phyloP scores from a whole-genome alignment of 179 eudicot genomes.

The Patellifolia procumbens region DNA sequence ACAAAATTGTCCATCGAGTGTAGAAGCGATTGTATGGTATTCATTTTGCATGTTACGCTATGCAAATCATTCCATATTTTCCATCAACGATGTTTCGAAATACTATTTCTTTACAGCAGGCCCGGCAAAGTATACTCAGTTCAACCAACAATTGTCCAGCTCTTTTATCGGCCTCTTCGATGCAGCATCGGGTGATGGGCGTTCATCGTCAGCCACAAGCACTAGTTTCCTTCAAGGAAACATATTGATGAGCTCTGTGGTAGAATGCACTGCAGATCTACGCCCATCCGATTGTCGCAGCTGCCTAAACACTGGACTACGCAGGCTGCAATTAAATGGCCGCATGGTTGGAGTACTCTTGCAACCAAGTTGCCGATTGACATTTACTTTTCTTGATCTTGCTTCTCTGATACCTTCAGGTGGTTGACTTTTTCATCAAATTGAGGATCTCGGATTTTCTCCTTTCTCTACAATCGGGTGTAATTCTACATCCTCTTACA shows the following conservation, averaged over 20 bases:
- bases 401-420: not conserved
- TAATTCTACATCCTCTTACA: not conserved
- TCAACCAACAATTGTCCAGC: not conserved
- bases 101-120: not conserved
- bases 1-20: too few relatives aligned
- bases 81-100: constrained; percentile 1
- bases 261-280: constrained; percentile 18
- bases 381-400: not conserved
- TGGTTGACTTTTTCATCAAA: not conserved
- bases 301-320: constrained; percentile 12
- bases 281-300: constrained; percentile 4
- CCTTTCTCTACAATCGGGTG: not conserved
- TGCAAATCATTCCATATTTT: constrained; percentile 22
- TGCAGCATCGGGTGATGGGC: not conserved
- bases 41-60: too few relatives aligned
- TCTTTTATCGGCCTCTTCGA: not conserved
- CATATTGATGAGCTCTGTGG: not conserved
- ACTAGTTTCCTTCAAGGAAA: not conserved
- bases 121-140: not conserved
- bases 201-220: constrained; percentile 4
- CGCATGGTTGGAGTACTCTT: not conserved
- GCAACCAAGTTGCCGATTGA: constrained; percentile 21
- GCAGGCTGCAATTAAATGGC: not conserved
- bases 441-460: not conserved
- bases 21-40: too few relatives aligned